Evolutionary conservation across 768 basidiomycete genomes (phyloP), one percentile per base, ranked within the genome.

Genomic region (Suillus variegatus): DNA sequence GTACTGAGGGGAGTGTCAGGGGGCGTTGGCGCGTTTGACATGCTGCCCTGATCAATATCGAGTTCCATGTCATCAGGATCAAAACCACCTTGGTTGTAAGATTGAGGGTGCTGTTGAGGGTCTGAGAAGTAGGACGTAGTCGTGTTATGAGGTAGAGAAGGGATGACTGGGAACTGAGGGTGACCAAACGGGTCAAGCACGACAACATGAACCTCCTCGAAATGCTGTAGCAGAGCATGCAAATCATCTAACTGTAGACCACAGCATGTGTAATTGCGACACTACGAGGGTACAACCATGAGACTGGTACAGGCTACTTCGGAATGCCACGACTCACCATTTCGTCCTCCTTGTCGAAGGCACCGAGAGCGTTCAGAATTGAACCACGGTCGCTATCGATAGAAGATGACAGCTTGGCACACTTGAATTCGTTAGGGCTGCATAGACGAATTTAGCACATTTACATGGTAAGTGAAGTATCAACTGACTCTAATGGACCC

Each of bases 231-330:
- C 13, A 97, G 88, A 3, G 93, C 90, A 66, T 93, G 91, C 0
- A 93, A 83, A 71, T 93, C 91, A 40, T 84, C 82, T 20, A 94
- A 84, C 68, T 89, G 85, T 60, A 91, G 79, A 12, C 94, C 94
- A 73, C 95, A 97, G 78, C 95, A 97, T 1, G 88, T 88, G 80
- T 95, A 97, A 75, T 97, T 90, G 68, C 90, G 88, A 76, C 92
- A 94, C 87, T 91, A 65, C 0, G 43, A 67, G 60, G 54, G 41
- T 16, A 65, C 9, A 9, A 60, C 20, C 9, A 20, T 52, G n/a
- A 28, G 57, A 9, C 8, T 14, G 40, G 5, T 47, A 1, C 25
- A 32, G 38, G n/a, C 38, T 25, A 40, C 6, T 51, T 25, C 22
- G 12, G n/a, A 28, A 64, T 35, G 38, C 46, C 18, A 28, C 7